Evolutionary conservation across 176 grass and related monocot genomes (phyloP), one percentile per base, ranked within the genome.

Genomic region (Tillandsia leiboldiana): DNA sequence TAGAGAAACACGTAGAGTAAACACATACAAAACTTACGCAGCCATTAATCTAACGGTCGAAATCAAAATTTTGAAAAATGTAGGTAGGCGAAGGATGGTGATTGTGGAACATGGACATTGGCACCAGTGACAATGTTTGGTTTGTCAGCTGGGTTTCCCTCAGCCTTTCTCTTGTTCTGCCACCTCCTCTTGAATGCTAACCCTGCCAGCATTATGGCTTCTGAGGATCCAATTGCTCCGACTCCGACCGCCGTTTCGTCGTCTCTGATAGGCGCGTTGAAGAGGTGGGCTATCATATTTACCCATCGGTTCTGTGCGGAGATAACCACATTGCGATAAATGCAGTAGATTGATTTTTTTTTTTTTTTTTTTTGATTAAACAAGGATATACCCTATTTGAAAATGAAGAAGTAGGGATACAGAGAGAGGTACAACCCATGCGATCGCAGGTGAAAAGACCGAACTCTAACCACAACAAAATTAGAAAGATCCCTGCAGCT

Each of bases 91-190:
- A 5, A 33, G 3, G 29, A 33, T 33, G 29, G 29, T 33, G 29
- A 5, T 33, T 33, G 6, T 6, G 29, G 50, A 69, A 83, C 83
- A 80, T 91, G 88, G 1, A 91, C 88, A 68, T 91, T 91, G 1
- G 82, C 88, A 0, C 88, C 88, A 10, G 88, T 87, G 52, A 91
- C 88, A 70, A 91, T 91, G 85, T 91, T 91, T 67, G 89, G 89
- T 15, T 87, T 88, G 75, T 88, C 84, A 14, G 0, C 51, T n/a
- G 84, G 85, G 82, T 88, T 91, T 5, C 89, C 85, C 57, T 66
- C 89, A 7, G 61, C 85, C 18, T 77, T 87, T 76, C 68, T 84
- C 75, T 69, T 85, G 81, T 88, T 85, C 77, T 91, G 85, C 89
- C 89, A 91, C 71, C 70, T 91, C 51, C 85, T 63, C 72, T 91